These are phyloP conservation scores for Solanum chacoense DNA, from an alignment of 305 asterid genomes.

Conservation along the genomic window DNA sequence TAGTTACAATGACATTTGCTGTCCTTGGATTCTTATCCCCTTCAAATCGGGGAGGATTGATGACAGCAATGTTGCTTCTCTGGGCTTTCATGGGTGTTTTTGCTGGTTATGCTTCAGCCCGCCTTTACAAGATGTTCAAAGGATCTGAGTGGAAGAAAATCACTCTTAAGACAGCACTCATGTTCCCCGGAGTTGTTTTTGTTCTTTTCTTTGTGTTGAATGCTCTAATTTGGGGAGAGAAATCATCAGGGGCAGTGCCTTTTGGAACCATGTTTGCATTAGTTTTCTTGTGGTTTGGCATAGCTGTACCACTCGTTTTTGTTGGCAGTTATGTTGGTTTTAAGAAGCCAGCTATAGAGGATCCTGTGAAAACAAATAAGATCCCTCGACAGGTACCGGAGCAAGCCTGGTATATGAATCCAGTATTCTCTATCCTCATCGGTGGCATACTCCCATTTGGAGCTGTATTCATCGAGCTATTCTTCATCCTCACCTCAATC, in stretches of 20 bases:
- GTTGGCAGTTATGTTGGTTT: constrained; percentile 74
- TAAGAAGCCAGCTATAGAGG: constrained; percentile 61
- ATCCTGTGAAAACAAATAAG: constrained; percentile 83
- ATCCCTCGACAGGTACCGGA: constrained; percentile 90
- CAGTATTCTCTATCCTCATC: constrained; percentile 66
- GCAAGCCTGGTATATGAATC: constrained; percentile 96
- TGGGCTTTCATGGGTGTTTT: constrained; percentile 88
- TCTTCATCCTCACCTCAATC: constrained; percentile 85
- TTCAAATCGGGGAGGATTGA: constrained; percentile 82
- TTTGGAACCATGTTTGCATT: constrained; percentile 81
- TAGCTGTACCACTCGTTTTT: constrained; percentile 74
- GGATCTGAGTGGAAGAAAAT: constrained; percentile 87
- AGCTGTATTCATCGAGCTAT: constrained; percentile 84
- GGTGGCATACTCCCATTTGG: constrained; percentile 95
- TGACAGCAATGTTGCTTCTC: constrained; percentile 84
- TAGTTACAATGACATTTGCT: constrained; percentile 74
- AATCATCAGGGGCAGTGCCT: constrained; percentile 80
- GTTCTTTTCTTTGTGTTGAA: constrained; percentile 55
- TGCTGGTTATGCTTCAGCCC: constrained; percentile 74
- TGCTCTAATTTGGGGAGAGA: constrained; percentile 79
- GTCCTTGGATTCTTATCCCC: constrained; percentile 81
- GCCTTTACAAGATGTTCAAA: constrained; percentile 82
- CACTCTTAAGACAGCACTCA: constrained; percentile 56
- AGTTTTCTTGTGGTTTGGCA: constrained; percentile 72
- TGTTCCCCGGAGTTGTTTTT: constrained; percentile 65